Conservation (phyloP, 805 yeast species). For the Wickerhamiella sorbophila region DNA sequence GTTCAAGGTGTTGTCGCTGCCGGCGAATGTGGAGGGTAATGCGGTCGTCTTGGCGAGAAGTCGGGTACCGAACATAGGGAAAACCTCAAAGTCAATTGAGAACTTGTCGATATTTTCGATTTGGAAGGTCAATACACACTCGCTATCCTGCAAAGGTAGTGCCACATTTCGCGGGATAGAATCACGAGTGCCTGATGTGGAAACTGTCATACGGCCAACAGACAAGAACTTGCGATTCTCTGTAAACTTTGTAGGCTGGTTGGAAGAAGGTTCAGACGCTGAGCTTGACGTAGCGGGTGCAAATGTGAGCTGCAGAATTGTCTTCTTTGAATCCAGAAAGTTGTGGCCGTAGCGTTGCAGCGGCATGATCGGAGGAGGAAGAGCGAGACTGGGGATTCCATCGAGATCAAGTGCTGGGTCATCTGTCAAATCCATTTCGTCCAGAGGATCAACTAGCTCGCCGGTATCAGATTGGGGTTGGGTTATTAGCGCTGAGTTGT, state of each 20-base stretch:
- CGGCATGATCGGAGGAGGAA: slow-evolving; percentile 96
- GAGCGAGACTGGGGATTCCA: slow-evolving; percentile 72
- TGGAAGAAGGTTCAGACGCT: slow-evolving; percentile 26
- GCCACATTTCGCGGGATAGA: slow-evolving; percentile 77
- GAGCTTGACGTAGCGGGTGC: slow-evolving; percentile 28
- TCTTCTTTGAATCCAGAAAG: slow-evolving; percentile 70
- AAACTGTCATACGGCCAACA: slow-evolving; percentile 56
- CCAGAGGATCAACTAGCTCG: slow-evolving; percentile 4
- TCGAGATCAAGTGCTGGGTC: slow-evolving; percentile 33
- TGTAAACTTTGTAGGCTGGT: slow-evolving; percentile 32
- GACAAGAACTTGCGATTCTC: slow-evolving; percentile 26
- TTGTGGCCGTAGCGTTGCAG: slow-evolving; percentile 90
- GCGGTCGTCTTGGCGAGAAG: slow-evolving; percentile 81
- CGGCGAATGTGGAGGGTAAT: slow-evolving; percentile 38
- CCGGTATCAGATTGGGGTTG: not conserved
- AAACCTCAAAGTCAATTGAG: slow-evolving; percentile 72
- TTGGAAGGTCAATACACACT: slow-evolving; percentile 65
- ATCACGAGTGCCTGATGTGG: slow-evolving; percentile 55
- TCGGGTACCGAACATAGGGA: slow-evolving; percentile 89
- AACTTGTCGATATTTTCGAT: slow-evolving; percentile 63
- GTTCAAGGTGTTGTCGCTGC: slow-evolving; percentile 24
- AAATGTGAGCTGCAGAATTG: slow-evolving; percentile 63
- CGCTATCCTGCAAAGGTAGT: slow-evolving; percentile 59
- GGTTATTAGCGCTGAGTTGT: not conserved
- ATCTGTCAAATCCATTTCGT: slow-evolving; percentile 16